These are phyloP conservation scores for Lactifluus echinatus DNA, from an alignment of 768 basidiomycete species.

Conservation along the genomic window DNA sequence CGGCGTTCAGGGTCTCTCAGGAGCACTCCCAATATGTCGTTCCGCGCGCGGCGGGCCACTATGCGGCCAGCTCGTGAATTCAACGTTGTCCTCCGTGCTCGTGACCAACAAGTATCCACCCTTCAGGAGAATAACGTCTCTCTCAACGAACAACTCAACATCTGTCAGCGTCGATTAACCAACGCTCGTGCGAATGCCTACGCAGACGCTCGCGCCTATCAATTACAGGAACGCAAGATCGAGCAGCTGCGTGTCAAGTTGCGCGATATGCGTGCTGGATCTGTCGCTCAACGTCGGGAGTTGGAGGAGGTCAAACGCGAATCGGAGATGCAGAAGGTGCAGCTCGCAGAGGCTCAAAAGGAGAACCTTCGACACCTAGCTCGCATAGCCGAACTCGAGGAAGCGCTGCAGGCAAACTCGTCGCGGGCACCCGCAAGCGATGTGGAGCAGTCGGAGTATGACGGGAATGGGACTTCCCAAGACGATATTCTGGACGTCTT, in stretches of 20 bases:
- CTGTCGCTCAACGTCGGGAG: conserved; percentile 12
- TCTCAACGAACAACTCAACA: conserved; percentile 15
- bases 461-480: not conserved
- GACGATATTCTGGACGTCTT: conserved; percentile 12
- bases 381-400: conserved; percentile 18
- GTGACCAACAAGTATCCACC: conserved; percentile 14
- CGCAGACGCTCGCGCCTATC: conserved; percentile 11
- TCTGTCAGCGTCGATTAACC: conserved; percentile 11
- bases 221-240: conserved; percentile 19
- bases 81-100: conserved; percentile 14
- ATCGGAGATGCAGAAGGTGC: not conserved
- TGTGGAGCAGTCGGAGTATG: not conserved
- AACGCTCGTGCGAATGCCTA: conserved; percentile 14
- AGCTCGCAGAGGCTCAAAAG: conserved; percentile 2
- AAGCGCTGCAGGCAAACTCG: not conserved
- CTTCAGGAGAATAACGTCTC: conserved; percentile 11
- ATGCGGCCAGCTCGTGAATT: conserved; percentile 17
- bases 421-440: not conserved
- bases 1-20: not conserved
- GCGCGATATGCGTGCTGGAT: conserved; percentile 7
- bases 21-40: conserved; percentile 6
- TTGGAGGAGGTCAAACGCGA: conserved; percentile 8
- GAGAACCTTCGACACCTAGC: conserved; percentile 3
- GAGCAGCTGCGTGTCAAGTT: conserved; percentile 17
- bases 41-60: conserved; percentile 11